Evolutionary conservation across 495 filamentous ascomycete species (phyloP).

Genomic region (Daldinia bambusicola): DNA sequence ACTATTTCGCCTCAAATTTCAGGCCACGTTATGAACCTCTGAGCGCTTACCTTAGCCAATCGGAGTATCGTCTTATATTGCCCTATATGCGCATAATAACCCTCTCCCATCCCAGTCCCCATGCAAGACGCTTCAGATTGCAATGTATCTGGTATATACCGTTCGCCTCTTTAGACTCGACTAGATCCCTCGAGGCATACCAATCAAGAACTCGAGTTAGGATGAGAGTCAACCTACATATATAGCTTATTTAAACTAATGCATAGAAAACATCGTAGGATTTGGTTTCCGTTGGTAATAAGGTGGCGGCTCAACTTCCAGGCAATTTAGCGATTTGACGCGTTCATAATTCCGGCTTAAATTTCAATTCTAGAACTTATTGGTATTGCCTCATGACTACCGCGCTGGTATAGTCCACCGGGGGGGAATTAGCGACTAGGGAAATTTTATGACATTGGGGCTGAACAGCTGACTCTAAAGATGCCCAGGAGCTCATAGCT

Average conservation of each 20-base stretch:
- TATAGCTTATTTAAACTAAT: slow-evolving; percentile 9
- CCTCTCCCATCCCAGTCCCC: slow-evolving; percentile 7
- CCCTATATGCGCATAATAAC: not conserved
- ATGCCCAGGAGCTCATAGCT: not conserved
- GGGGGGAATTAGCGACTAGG: not conserved
- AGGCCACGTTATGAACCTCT: slow-evolving; percentile 13
- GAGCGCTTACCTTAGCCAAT: slow-evolving; percentile 7
- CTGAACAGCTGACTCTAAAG: not conserved
- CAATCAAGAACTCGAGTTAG: not conserved
- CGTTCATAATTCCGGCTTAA: slow-evolving; percentile 9
- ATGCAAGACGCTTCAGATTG: slow-evolving; percentile 25
- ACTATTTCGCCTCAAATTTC: slow-evolving; percentile 6
- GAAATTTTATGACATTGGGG: too few relatives aligned
- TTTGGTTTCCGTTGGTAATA: slow-evolving; percentile 19
- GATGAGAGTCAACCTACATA: slow-evolving; percentile 17
- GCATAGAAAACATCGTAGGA: not conserved
- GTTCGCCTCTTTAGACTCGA: slow-evolving; percentile 35
- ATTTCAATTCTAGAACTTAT: slow-evolving; percentile 14
- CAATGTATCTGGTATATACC: slow-evolving; percentile 26
- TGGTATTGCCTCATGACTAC: not conserved
- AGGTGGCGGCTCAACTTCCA: slow-evolving; percentile 33
- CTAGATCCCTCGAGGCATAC: slow-evolving; percentile 21
- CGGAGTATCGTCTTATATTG: not conserved
- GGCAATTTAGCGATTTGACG: slow-evolving; percentile 25
- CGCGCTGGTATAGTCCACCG: slow-evolving; percentile 16